Evolutionary conservation across 192 early-diverging fungal genomes (phyloP), one percentile per base, ranked within the genome.

Genomic region (Coemansia sp.): DNA sequence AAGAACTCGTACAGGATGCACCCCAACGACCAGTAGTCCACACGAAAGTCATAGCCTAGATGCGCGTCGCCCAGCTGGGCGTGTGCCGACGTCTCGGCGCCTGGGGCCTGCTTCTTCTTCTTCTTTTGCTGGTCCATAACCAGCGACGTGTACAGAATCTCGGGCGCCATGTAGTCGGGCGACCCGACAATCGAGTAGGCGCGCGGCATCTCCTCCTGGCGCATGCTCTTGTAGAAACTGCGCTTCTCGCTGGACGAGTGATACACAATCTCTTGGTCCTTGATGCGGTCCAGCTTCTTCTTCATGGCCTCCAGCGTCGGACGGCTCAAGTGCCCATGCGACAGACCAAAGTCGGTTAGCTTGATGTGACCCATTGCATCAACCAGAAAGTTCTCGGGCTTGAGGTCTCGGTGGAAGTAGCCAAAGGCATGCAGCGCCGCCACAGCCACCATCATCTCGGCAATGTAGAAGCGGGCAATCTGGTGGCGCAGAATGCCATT

Each of bases 81-180:
- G 40, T 42, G 40, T 9, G 21, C 21, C 13, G 40, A 22, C n/a
- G 40, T 8, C 22, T 42, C 40, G 9, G 40, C 21, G 8, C 40
- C 25, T 9, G 21, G 21, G 2, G 40, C 47, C 19, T 60, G 36
- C 36, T 56, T 43, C 53, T 57, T 43, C 33, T 56, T 56, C 58
- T 70, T 65, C 35, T 64, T 69, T 33, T 70, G 57, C 42, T 69
- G 63, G 55, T 65, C 64, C 50, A 77, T 70, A 14, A 59, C 77
- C 51, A 73, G 58, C 37, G 72, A 74, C 11, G 79, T 79, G 48
- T 64, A 76, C 27, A 95, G 76, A 17, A 93, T 84, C 65, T 95
- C 93, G 8, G 90, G 88, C 7, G 91, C 91, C 91, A 95, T 95
- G 81, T 95, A 95, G 69, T 95, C 91, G 31, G 91, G 90, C 26